Evolutionary conservation across 1,284 basidiomycete species (phyloP).

Genomic region (Megacollybia platyphylla): DNA sequence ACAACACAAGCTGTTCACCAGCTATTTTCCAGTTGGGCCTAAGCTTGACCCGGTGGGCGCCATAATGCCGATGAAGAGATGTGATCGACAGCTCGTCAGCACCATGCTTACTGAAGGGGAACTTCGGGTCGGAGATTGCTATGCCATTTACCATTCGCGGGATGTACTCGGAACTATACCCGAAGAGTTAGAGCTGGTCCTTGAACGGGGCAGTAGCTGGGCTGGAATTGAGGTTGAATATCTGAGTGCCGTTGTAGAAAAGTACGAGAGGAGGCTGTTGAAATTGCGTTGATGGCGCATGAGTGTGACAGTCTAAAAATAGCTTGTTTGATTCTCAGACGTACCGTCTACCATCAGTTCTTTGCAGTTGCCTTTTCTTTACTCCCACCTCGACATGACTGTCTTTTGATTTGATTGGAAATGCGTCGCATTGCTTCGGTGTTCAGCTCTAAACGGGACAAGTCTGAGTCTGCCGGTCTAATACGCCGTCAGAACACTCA

Average conservation of each 20-base stretch:
- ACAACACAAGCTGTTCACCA: slow-evolving; percentile 18
- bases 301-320: background rate
- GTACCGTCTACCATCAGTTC: too few relatives aligned
- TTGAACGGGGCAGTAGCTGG: slow-evolving; percentile 36
- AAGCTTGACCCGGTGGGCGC: background rate
- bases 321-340: too few relatives aligned
- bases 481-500: slow-evolving; percentile 8
- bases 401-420: slow-evolving; percentile 4
- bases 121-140: slow-evolving; percentile 38
- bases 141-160: slow-evolving; percentile 43
- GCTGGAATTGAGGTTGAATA: slow-evolving; percentile 36
- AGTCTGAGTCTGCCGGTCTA: slow-evolving; percentile 15
- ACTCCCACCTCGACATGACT: background rate
- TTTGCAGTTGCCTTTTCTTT: too few relatives aligned
- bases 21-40: slow-evolving; percentile 27
- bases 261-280: slow-evolving; percentile 44
- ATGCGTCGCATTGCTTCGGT: slow-evolving; percentile 45
- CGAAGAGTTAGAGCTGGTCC: slow-evolving; percentile 31
- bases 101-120: background rate
- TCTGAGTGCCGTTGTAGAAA: slow-evolving; percentile 39
- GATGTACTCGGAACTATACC: slow-evolving; percentile 49
- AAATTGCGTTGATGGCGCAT: slow-evolving; percentile 30
- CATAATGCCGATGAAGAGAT: background rate
- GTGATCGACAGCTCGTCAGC: background rate
- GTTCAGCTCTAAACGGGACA: slow-evolving; percentile 44